phyloP scores from a whole-genome alignment of 2,329 filamentous ascomycete species.

The Apiospora marii region DNA sequence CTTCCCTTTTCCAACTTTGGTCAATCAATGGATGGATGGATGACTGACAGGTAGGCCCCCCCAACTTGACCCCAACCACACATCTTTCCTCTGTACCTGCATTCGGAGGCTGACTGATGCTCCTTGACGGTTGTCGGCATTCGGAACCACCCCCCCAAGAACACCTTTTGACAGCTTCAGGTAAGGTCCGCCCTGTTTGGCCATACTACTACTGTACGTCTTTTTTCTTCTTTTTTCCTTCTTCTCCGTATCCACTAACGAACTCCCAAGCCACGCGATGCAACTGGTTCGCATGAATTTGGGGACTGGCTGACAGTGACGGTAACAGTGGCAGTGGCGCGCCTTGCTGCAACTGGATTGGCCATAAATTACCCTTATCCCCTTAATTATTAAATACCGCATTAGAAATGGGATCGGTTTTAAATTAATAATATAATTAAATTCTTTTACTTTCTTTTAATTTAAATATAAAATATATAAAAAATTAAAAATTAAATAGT shows the following conservation, averaged over 20 bases:
- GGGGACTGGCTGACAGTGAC: not conserved
- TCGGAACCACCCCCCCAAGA: not conserved
- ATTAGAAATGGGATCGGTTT: too few species aligned
- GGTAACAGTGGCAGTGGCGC: not conserved
- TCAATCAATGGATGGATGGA: too few species aligned
- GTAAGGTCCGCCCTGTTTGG: not conserved
- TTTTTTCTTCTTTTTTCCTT: not conserved
- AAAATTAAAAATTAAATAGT: too few species aligned
- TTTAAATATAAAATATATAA: too few species aligned
- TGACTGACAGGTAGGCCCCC: too few species aligned
- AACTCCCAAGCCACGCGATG: constrained; percentile 12
- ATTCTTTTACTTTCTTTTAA: too few species aligned
- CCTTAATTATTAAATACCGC: too few species aligned
- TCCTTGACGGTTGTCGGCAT: constrained; percentile 7
- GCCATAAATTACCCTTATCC: not conserved
- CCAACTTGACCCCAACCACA: not conserved
- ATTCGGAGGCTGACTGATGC: not conserved
- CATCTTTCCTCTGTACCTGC: not conserved
- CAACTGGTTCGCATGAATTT: constrained; percentile 9
- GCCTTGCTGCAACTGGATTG: not conserved
- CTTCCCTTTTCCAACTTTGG: not conserved
- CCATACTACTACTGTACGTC: not conserved
- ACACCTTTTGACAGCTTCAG: not conserved
- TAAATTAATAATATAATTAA: too few species aligned
- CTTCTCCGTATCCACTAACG: constrained; percentile 5